Evolutionary conservation across 352 stramenopile genomes (phyloP), one percentile per base, ranked within the genome.

Genomic region (Phytophthora meadii): DNA sequence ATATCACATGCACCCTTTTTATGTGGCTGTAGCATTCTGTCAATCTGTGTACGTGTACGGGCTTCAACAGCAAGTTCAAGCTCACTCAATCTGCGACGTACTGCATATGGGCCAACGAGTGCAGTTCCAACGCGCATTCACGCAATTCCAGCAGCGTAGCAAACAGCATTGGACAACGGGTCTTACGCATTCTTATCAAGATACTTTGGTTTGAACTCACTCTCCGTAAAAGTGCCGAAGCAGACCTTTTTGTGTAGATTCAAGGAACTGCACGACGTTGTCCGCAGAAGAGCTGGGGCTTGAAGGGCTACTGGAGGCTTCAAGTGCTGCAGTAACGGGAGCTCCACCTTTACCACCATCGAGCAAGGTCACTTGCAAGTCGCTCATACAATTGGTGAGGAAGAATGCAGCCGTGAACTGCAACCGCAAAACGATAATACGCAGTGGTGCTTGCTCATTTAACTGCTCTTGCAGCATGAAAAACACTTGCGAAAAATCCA

Each of bases 391-490:
- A 14, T 70, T 68, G 6, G 77, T 86, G 15, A 77, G 37, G 55
- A 81, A 86, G 36, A 70, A 84, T 8, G 58, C 69, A 6, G 61
- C 53, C 2, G 77, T 66, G 55, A 86, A 86, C n/a, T 63, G 48
- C 19, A 86, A 51, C 15, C 28, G 60, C 12, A 86, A 62, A 15
- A 86, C 47, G 47, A 82, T 45, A 15, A 86, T 81, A 17, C 63
- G 72, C 40, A 86, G 64, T 19, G 74, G 60, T 8, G 72, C 64
- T 36, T 58, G 42, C 36, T 47, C 50, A 32, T 80, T 61, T 25
- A 64, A 61, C 47, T 86, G 77, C 54, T 86, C 77, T 47, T 86
- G 77, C 5, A 83, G 39, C 65, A 84, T 76, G 61, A 86, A 84
- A 68, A 80, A 70, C 19, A 74, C 67, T 5, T 74, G 69, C n/a